These are phyloP conservation scores for Trichoderma breve DNA, from an alignment of 2,329 filamentous ascomycete species.

Conservation along the genomic window DNA sequence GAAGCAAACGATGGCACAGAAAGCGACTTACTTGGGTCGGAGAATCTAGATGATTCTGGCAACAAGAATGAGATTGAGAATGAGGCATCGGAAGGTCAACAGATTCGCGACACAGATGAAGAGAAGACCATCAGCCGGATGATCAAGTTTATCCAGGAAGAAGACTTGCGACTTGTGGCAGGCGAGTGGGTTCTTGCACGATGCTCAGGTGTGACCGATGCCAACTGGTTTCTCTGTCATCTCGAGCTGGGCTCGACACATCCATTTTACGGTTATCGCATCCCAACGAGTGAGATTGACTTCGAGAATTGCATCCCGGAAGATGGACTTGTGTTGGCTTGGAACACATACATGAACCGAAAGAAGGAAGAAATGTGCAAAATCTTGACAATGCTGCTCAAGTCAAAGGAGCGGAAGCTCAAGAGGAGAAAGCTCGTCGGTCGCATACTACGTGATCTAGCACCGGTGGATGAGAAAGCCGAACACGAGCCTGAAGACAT, in stretches of 20 bases:
- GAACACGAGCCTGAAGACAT: neutral
- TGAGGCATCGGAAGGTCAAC: neutral
- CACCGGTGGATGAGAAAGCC: neutral
- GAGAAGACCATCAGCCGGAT: slow-evolving; percentile 12
- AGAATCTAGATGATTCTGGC: neutral
- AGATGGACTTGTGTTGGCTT: slow-evolving; percentile 6
- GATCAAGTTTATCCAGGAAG: slow-evolving; percentile 20
- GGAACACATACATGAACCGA: slow-evolving; percentile 20
- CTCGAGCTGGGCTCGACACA: slow-evolving; percentile 20
- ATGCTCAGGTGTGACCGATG: slow-evolving; percentile 11
- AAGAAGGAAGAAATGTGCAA: slow-evolving; percentile 22
- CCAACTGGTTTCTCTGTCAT: slow-evolving; percentile 21
- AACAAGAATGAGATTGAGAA: neutral
- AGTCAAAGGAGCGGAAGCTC: slow-evolving; percentile 12
- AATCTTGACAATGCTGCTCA: neutral
- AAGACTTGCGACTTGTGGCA: slow-evolving; percentile 13
- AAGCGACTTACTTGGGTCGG: neutral
- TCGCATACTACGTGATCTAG: slow-evolving; percentile 2
- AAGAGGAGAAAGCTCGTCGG: slow-evolving; percentile 2
- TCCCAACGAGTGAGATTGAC: slow-evolving; percentile 19
- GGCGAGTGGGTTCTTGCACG: slow-evolving; percentile 21
- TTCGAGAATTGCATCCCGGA: slow-evolving; percentile 9
- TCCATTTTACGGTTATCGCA: slow-evolving; percentile 19
- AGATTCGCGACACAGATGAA: neutral
- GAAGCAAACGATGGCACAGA: neutral